Evolutionary conservation across 2,329 filamentous ascomycete genomes (phyloP).

Genomic region (Chrysoporthe austroafricana): DNA sequence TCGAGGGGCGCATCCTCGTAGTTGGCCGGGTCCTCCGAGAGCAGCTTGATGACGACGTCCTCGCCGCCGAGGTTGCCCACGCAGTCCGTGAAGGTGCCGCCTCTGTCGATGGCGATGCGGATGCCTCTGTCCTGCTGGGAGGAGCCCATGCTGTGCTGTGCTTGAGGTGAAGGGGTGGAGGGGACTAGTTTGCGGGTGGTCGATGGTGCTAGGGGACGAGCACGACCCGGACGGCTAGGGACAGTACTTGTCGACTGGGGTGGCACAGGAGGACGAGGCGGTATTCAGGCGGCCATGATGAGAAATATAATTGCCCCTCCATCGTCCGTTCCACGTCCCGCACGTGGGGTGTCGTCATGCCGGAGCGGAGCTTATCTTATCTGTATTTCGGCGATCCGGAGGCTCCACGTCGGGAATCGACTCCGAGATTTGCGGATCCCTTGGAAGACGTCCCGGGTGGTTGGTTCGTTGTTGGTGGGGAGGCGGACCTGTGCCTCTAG

Average conservation of each 20-base stretch:
- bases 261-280: no score
- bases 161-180: no score
- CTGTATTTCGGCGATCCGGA: conserved; percentile 10
- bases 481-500: background rate
- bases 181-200: no score
- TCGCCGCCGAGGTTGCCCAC: conserved; percentile 71
- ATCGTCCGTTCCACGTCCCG: background rate
- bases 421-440: background rate
- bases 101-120: conserved; percentile 77
- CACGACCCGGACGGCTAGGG: background rate
- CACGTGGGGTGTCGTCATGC: conserved; percentile 14
- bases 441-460: background rate
- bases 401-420: conserved; percentile 5
- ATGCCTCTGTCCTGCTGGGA: conserved; percentile 58
- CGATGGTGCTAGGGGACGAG: background rate
- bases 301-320: background rate
- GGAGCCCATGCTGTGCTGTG: conserved; percentile 39
- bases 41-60: conserved; percentile 55
- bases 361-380: conserved; percentile 12
- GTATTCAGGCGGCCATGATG: background rate
- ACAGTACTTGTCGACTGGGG: no score
- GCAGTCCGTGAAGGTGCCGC: conserved; percentile 92
- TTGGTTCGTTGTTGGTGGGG: no score
- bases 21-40: conserved; percentile 88
- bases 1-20: conserved; percentile 91